Percentiles rank a stretch among this genome's conserved stretches.
phyloP scores from a whole-genome alignment of 2,329 filamentous ascomycete genomes.

The Neoscytalidium dimidiatum region DNA sequence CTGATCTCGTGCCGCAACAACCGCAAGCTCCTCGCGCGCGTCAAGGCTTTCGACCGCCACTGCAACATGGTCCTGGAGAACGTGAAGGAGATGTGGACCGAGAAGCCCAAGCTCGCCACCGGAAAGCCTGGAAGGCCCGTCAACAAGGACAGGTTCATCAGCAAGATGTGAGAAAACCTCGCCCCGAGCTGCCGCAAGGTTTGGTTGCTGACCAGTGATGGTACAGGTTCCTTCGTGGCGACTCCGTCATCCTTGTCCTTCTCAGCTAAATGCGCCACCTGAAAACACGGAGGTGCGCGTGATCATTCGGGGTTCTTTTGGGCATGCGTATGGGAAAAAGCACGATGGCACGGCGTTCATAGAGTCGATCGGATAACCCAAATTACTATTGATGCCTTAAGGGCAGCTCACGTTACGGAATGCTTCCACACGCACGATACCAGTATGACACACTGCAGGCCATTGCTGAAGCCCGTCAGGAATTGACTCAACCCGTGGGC shows the following conservation, averaged over 20 bases:
- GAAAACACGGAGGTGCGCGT: constrained; percentile 10
- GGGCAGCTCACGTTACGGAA: constrained; percentile 1
- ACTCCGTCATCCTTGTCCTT: constrained; percentile 84
- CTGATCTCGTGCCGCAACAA: constrained; percentile 98
- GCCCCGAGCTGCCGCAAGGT: neutral
- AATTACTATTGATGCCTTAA: constrained; percentile 14
- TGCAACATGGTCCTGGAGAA: constrained; percentile 99
- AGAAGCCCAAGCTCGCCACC: constrained; percentile 78
- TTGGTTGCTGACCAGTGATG: neutral
- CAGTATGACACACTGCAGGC: constrained; percentile 11
- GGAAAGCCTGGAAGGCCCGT: constrained; percentile 88
- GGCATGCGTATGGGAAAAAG: constrained; percentile 18
- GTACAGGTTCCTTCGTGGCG: constrained; percentile 77
- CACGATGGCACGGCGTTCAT: constrained; percentile 18
- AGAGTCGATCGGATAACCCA: constrained; percentile 21
- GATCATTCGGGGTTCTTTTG: constrained; percentile 13
- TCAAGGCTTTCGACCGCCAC: constrained; percentile 98
- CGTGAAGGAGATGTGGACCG: constrained; percentile 99
- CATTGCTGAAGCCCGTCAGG: constrained; percentile 65
- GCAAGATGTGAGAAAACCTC: constrained; percentile 76
- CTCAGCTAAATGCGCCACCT: constrained; percentile 59
- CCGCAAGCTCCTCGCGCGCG: constrained; percentile 92
- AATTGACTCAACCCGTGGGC: constrained; percentile 82
- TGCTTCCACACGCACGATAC: neutral
- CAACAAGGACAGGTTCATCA: constrained; percentile 98